phyloP scores from a whole-genome alignment of 805 yeast species.

The Wickerhamomyces alni region DNA sequence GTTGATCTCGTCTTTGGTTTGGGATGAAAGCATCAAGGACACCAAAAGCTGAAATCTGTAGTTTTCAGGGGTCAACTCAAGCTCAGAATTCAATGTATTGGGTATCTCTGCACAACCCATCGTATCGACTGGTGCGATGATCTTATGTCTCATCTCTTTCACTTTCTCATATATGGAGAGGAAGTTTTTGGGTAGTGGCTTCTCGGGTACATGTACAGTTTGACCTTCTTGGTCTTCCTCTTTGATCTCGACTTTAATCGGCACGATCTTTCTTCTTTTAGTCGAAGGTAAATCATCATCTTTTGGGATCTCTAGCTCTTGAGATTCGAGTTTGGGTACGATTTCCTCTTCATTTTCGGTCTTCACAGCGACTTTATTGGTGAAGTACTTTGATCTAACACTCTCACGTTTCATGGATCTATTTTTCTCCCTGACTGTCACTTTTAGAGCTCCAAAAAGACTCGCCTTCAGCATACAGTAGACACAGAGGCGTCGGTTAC shows the following conservation, averaged over 20 bases:
- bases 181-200: slow-evolving; percentile 39
- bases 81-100: slow-evolving; percentile 27
- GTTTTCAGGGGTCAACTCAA: slow-evolving; percentile 27
- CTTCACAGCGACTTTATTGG: neutral
- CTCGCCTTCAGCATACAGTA: too few species aligned
- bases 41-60: slow-evolving; percentile 70
- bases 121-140: slow-evolving; percentile 80
- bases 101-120: slow-evolving; percentile 75
- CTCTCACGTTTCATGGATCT: neutral
- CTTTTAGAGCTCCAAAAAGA: neutral
- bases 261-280: neutral
- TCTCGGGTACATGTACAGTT: neutral
- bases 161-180: slow-evolving; percentile 51
- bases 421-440: neutral
- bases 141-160: slow-evolving; percentile 57
- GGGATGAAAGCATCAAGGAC: slow-evolving; percentile 83
- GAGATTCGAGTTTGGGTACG: neutral
- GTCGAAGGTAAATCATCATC: neutral
- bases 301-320: neutral
- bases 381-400: neutral
- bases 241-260: neutral
- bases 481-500: too few species aligned
- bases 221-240: neutral
- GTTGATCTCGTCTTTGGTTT: slow-evolving; percentile 86
- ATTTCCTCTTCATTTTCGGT: neutral